Percentiles rank a stretch among this genome's conserved stretches.
Conservation (phyloP, 1,284 basidiomycete genomes). For the Heterobasidion parviporum region DNA sequence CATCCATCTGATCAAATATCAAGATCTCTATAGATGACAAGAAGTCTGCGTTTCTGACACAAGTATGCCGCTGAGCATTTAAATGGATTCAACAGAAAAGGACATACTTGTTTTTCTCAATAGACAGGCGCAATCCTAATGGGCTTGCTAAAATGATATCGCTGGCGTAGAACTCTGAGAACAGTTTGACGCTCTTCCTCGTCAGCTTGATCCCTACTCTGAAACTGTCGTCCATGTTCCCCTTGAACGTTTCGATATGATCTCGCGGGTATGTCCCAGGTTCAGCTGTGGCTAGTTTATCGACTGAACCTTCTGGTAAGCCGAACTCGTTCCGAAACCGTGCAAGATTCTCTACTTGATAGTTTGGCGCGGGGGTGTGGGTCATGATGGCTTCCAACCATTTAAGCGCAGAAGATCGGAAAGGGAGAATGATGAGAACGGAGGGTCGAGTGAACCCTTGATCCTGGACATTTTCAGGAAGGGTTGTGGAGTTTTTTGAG, state of each 20-base stretch:
- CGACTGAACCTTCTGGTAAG: conserved; percentile 70
- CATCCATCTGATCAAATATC: conserved; percentile 92
- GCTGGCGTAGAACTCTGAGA: conserved; percentile 83
- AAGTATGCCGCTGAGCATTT: background rate
- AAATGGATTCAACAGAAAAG: background rate
- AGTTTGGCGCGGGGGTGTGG: conserved; percentile 57
- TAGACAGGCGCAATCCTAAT: conserved; percentile 82
- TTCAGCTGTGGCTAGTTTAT: conserved; percentile 74
- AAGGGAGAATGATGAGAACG: conserved; percentile 84
- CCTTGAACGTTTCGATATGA: conserved; percentile 90
- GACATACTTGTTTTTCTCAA: conserved; percentile 84
- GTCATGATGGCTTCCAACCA: conserved; percentile 68
- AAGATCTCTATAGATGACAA: conserved; percentile 90
- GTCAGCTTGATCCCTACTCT: conserved; percentile 90
- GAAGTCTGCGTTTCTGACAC: conserved; percentile 72
- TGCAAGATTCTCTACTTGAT: conserved; percentile 79
- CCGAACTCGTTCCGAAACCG: conserved; percentile 83
- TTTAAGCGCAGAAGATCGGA: conserved; percentile 81
- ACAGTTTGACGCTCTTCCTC: conserved; percentile 82
- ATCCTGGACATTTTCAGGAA: conserved; percentile 77
- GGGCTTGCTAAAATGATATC: conserved; percentile 94
- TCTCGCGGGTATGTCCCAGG: conserved; percentile 80
- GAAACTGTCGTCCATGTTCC: conserved; percentile 98
- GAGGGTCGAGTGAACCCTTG: conserved; percentile 98
- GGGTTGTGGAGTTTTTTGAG: conserved; percentile 43